Evolutionary conservation across 1,284 basidiomycete genomes (phyloP), one percentile per base, ranked within the genome.

Genomic region (Flammula alnicola): DNA sequence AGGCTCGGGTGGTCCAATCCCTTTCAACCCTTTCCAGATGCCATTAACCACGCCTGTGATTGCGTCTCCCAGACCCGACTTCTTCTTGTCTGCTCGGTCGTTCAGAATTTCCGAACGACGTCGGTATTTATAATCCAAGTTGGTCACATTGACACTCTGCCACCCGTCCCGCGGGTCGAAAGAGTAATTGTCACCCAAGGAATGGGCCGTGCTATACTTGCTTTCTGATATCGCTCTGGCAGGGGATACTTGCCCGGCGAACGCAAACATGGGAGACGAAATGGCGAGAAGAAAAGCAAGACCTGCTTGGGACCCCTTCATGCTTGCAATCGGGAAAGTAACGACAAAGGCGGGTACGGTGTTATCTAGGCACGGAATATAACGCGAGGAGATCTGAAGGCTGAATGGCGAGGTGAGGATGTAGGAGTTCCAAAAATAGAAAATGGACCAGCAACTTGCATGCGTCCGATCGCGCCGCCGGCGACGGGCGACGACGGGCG

Each of bases 81-180:
- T 52, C 9, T 14, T 26, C 23, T 23, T 23, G 14, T n/a, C n/a
- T n/a, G n/a, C 17, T 26, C 36, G 39, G 9, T n/a, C 22, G 29
- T 25, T 19, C 17, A 44, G 38, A 41, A 12, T 5, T 19, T 31
- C 36, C 16, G 22, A 12, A 14, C 66, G 49, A 25, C 62, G 65
- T 41, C 63, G 64, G 62, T 88, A 85, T 58, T 88, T 88, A 71
- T 88, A 87, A 14, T 69, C 65, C 14, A 83, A 68, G 63, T 85
- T 72, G 12, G 84, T 81, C 4, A 77, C 75, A 61, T 83, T 82
- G 55, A 84, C 75, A 1, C 71, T 66, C 58, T 83, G 66, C 89
- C 89, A 91, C 42, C 87, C 88, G 62, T 90, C 85, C 27, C 78
- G 75, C 30, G 79, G 64, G 59, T 84, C 72, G 58, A 91, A 89